These are phyloP conservation scores for Penicillium sp. DNA, from an alignment of 2,329 filamentous ascomycete genomes.

Conservation along the genomic window DNA sequence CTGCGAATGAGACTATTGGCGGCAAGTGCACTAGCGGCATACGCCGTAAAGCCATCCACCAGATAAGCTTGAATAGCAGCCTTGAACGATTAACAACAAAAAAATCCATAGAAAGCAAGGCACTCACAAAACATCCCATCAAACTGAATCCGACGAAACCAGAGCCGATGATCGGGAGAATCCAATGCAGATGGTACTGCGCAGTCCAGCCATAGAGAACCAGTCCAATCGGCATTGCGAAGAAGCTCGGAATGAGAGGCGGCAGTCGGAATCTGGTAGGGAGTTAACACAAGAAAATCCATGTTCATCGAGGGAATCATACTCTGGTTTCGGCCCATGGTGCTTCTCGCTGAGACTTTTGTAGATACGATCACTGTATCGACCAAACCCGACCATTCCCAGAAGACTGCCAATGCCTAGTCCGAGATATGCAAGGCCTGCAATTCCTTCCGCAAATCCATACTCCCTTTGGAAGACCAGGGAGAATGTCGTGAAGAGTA, in stretches of 20 bases:
- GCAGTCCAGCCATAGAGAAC: background rate
- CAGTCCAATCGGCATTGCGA: background rate
- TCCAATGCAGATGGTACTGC: background rate
- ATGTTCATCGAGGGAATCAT: background rate
- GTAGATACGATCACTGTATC: background rate
- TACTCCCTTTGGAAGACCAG: background rate
- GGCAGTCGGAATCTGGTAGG: background rate
- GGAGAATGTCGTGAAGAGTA: background rate
- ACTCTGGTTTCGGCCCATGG: background rate
- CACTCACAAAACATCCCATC: background rate
- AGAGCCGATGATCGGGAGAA: background rate
- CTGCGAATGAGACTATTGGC: background rate
- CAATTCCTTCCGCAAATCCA: background rate
- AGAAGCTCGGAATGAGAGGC: background rate
- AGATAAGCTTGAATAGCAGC: background rate
- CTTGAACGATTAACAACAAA: background rate
- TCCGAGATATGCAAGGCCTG: background rate
- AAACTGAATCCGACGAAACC: background rate
- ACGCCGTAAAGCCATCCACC: background rate
- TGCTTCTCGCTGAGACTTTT: background rate
- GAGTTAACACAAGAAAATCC: background rate
- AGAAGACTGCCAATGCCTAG: background rate
- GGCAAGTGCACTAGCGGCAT: background rate
- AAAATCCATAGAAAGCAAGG: background rate
- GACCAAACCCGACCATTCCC: background rate